These are phyloP conservation scores for Chalaropsis thielavioides DNA, from an alignment of 2,329 filamentous ascomycete genomes.

Conservation along the genomic window DNA sequence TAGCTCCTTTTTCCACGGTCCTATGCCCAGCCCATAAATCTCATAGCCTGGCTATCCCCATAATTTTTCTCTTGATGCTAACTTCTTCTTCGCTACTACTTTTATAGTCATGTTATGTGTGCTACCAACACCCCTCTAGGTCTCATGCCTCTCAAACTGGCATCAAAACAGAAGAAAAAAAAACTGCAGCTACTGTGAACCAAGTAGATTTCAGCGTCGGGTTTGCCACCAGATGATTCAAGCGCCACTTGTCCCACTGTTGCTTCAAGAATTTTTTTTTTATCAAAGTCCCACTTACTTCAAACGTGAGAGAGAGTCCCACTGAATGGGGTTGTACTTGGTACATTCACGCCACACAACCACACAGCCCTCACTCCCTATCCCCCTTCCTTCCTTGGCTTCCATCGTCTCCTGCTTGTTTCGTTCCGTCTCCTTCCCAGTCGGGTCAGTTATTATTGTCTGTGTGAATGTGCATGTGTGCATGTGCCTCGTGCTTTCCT, in stretches of 20 bases:
- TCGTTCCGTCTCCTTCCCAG: constrained; percentile 10
- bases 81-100: background rate
- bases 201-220: background rate
- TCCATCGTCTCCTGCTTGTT: constrained; percentile 6
- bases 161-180: background rate
- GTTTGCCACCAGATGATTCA: background rate
- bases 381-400: constrained; percentile 5
- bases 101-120: background rate
- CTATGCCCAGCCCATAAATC: background rate
- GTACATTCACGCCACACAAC: constrained; percentile 11
- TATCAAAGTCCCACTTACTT: background rate
- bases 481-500: constrained; percentile 5
- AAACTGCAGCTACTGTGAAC: background rate
- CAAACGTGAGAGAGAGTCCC: background rate
- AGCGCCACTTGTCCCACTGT: background rate
- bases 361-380: constrained; percentile 3
- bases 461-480: constrained; percentile 5
- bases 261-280: background rate
- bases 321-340: constrained; percentile 5
- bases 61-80: background rate
- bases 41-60: background rate
- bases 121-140: background rate
- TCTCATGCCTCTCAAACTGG: background rate
- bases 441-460: constrained; percentile 12
- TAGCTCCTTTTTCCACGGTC: background rate